Base-by-base conservation (phyloP, 2,329 filamentous ascomycete species). In the Epichloe glyceriae region DNA sequence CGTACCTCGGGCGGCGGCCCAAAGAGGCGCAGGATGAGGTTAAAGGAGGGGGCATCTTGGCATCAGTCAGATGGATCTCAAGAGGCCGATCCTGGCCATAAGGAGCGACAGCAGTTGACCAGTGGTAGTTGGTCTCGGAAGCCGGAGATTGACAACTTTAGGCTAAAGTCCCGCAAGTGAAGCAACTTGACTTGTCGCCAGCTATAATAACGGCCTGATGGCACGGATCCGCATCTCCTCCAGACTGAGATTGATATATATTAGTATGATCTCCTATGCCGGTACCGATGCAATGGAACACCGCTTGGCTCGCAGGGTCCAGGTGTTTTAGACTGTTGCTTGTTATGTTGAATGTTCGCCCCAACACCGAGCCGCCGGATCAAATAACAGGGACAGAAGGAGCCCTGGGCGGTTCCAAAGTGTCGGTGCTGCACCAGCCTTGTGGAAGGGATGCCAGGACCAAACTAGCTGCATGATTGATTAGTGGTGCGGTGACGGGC, bases 401-500 rank as follows among this genome's bases (percentile, higher is more conserved):
- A 40, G n/a, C 19, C 26, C 26, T 4, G 26, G 26, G 26, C 10
- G 46, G 10, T 35, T 22, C 47, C 41, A 46, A 37, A 20, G n/a
- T 41, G 17, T 46, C 45, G 39, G 41, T 12, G 46, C 33, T 44
- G 19, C 26, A 15, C 42, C 42, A 50, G 20, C 11, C 17, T 44
- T 44, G 41, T 44, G 41, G 33, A 45, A 34, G 50, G 40, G 40
- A 40, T 40, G 14, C 39, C 40, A 51, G 43, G 22, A 19, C 37
- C 35, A 47, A 22, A 19, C 40, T 26, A 26, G 46, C 47, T 50
- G 47, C 41, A 39, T 44, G 38, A 42, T 34, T 38, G 30, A 37
- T 34, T 14, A 45, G 41, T 38, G 50, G 47, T 38, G 33, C 37
- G 17, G 47, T 46, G 50, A 52, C 50, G 47, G 50, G 41, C 47